These are phyloP conservation scores for Suhomyces coccinellae DNA, from an alignment of 1,139 yeast species.

Conservation along the genomic window DNA sequence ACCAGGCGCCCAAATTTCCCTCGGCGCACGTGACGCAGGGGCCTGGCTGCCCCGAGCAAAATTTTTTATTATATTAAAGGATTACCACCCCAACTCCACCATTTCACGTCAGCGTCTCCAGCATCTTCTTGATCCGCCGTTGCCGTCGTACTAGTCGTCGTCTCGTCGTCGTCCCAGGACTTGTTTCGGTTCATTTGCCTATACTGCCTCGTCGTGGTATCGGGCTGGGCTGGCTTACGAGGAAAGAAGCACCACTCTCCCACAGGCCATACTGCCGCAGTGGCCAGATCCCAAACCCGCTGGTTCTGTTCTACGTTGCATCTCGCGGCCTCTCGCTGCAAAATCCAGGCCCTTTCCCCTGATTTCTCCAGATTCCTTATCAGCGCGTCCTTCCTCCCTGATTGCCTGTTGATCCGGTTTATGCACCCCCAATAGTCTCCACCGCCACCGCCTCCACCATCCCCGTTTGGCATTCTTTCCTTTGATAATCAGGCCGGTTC, in stretches of 20 bases:
- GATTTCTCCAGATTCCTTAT: background rate
- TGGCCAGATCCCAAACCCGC: no score
- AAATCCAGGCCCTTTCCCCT: background rate
- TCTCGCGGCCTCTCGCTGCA: background rate
- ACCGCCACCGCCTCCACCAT: no score
- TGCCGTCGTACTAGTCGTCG: constrained; percentile 13
- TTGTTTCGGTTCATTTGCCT: constrained; percentile 14
- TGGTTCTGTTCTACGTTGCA: no score
- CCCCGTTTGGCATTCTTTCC: constrained; percentile 2
- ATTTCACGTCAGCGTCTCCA: constrained; percentile 8
- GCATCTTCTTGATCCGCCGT: constrained; percentile 12
- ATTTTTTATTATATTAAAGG: constrained; percentile 4
- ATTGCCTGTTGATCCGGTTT: no score
- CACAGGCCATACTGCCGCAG: background rate
- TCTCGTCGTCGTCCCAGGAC: constrained; percentile 14
- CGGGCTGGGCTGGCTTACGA: constrained; percentile 11
- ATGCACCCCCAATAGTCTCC: no score
- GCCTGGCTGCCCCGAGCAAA: constrained; percentile 11
- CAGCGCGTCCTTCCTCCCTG: background rate
- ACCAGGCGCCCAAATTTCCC: background rate
- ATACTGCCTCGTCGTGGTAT: constrained; percentile 11
- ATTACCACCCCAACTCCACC: constrained; percentile 5
- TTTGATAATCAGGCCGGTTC: background rate
- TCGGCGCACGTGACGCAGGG: constrained; percentile 1
- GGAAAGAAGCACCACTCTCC: background rate